phyloP scores from a whole-genome alignment of 140 eudicot species.

The Oenanthe javanica region DNA sequence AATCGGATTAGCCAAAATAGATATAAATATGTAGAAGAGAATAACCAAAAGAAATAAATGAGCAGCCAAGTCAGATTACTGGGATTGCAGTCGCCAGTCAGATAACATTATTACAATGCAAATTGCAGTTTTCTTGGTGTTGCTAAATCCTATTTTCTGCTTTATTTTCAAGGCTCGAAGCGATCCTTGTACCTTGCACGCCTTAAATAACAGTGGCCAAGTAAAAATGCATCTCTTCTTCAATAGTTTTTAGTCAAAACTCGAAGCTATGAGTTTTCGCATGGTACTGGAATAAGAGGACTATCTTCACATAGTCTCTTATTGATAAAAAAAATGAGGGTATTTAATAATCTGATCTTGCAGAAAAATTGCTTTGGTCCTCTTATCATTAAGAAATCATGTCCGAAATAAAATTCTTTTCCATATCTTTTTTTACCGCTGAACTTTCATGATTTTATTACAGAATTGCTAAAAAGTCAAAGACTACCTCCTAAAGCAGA shows the following conservation, averaged over 20 bases:
- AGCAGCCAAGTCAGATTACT: background rate
- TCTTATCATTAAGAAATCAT: background rate
- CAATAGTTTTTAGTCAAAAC: too few species aligned
- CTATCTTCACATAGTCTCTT: background rate
- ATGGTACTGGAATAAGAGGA: background rate
- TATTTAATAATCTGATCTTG: background rate
- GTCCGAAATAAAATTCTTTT: background rate
- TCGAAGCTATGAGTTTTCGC: too few species aligned
- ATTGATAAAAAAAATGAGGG: background rate
- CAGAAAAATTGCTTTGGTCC: background rate
- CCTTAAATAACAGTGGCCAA: too few species aligned
- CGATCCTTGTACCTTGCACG: too few species aligned
- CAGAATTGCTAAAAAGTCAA: background rate
- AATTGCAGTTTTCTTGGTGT: too few species aligned
- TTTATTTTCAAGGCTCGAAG: too few species aligned
- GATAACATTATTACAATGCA: too few species aligned
- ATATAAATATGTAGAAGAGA: background rate
- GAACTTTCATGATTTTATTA: background rate
- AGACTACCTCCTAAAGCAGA: background rate
- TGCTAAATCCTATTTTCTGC: too few species aligned
- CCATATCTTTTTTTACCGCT: background rate
- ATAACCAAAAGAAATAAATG: background rate
- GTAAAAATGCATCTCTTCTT: too few species aligned
- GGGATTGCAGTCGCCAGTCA: too few species aligned
- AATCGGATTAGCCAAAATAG: background rate